A percentile compares a stretch with the other conserved stretches of the same genome.
Evolutionary conservation across 2,329 filamentous ascomycete species (phyloP).

Genomic region (Bipolaris sorokiniana): DNA sequence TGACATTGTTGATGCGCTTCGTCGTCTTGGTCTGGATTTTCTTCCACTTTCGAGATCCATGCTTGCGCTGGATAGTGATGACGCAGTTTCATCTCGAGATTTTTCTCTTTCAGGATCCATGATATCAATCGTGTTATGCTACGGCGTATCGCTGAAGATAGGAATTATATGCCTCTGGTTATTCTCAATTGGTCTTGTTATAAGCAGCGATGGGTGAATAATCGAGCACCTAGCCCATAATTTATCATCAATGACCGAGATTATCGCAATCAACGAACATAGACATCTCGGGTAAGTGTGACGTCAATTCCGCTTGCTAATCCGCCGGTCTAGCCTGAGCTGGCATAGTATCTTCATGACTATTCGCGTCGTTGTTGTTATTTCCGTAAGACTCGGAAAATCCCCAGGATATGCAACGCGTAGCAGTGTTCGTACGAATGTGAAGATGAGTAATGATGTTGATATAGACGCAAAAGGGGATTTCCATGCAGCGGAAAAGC

Average conservation of each 20-base stretch:
- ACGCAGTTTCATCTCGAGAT: not conserved
- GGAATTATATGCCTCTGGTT: not conserved
- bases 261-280: not conserved
- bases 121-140: not conserved
- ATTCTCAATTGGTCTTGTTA: not conserved
- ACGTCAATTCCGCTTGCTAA: constrained; percentile 6
- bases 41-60: constrained; percentile 20
- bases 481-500: not conserved
- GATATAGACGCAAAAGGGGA: not conserved
- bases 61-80: not conserved
- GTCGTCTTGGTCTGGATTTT: constrained; percentile 15
- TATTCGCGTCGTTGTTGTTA: not conserved
- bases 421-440: not conserved
- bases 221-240: not conserved
- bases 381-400: constrained; percentile 6
- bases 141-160: not conserved
- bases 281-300: constrained; percentile 7
- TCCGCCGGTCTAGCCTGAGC: not conserved
- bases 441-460: not conserved
- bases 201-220: not conserved
- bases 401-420: not conserved
- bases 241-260: not conserved
- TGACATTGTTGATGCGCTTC: constrained; percentile 14
- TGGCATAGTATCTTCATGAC: not conserved
- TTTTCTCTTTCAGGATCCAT: constrained; percentile 3